phyloP scores from a whole-genome alignment of 306 rosid genomes.

The Coriaria nepalensis region DNA sequence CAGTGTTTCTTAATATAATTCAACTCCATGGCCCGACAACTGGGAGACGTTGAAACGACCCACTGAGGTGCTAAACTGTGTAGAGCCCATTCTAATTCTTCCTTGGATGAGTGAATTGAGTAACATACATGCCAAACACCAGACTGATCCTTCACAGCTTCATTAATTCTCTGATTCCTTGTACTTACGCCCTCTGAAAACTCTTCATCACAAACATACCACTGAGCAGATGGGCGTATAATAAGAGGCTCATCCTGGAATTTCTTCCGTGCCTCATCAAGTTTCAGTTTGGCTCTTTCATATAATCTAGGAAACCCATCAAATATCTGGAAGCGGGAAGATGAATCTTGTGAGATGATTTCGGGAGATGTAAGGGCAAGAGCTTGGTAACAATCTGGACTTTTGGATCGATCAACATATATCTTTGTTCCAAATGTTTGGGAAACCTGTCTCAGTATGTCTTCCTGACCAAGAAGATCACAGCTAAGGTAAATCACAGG shows the following conservation, averaged over 20 bases:
- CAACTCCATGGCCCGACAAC: slow-evolving; percentile 66
- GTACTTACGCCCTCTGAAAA: slow-evolving; percentile 21
- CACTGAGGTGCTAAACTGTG: slow-evolving; percentile 69
- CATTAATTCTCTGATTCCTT: slow-evolving; percentile 36
- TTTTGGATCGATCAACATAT: slow-evolving; percentile 38
- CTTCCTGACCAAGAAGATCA: slow-evolving; percentile 69
- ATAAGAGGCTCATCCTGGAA: slow-evolving; percentile 49
- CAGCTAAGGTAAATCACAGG: slow-evolving; percentile 43
- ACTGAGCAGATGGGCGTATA: slow-evolving; percentile 66
- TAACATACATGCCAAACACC: slow-evolving; percentile 89
- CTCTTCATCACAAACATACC: slow-evolving; percentile 58
- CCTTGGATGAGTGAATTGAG: slow-evolving; percentile 68
- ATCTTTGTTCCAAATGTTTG: slow-evolving; percentile 63
- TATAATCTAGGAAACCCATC: slow-evolving; percentile 53
- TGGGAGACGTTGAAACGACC: slow-evolving; percentile 83
- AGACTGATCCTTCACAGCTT: slow-evolving; percentile 57
- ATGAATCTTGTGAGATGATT: slow-evolving; percentile 48
- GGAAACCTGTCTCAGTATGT: slow-evolving; percentile 47
- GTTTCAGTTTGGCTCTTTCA: slow-evolving; percentile 40
- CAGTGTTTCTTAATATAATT: slow-evolving; percentile 51
- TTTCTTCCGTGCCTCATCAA: slow-evolving; percentile 36
- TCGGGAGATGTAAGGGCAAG: slow-evolving; percentile 40
- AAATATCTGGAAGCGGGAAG: slow-evolving; percentile 53
- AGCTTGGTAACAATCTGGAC: slow-evolving; percentile 39
- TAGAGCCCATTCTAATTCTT: slow-evolving; percentile 76